Percentiles rank a stretch among this genome's conserved stretches.
These are phyloP conservation scores for Candida sanyaensis DNA, from an alignment of 1,139 yeast genomes.

Conservation along the genomic window DNA sequence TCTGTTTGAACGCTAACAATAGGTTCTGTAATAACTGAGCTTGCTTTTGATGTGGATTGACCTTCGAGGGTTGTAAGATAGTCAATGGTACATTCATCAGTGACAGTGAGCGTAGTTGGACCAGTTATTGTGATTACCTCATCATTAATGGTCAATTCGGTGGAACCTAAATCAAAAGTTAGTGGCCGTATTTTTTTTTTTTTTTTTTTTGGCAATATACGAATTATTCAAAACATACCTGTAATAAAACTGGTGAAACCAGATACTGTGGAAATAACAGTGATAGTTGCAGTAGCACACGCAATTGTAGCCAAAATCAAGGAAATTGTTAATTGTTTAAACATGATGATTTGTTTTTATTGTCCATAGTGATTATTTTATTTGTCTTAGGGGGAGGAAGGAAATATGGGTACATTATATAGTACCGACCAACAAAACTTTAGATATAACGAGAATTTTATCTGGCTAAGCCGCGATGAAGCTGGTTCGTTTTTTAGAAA, in stretches of 20 bases:
- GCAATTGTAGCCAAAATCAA: constrained; percentile 38
- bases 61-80: background rate
- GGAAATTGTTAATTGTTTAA: background rate
- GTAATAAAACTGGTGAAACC: constrained; percentile 53
- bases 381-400: too few relatives aligned
- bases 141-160: constrained; percentile 45
- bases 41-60: background rate
- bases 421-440: too few relatives aligned
- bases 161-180: constrained; percentile 18
- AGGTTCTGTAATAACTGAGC: too few relatives aligned
- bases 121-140: constrained; percentile 48
- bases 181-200: background rate
- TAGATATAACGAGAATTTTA: too few relatives aligned
- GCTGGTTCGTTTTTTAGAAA: background rate
- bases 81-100: constrained; percentile 40
- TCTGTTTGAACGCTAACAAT: too few relatives aligned
- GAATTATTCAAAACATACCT: constrained; percentile 14
- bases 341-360: background rate
- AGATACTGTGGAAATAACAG: constrained; percentile 33
- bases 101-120: constrained; percentile 48
- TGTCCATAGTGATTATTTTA: too few relatives aligned
- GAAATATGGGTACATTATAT: too few relatives aligned
- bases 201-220: too few relatives aligned
- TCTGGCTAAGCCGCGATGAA: background rate
- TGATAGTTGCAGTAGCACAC: constrained; percentile 42